Base-by-base conservation (phyloP, 305 asterid genomes). In the Andrographis paniculata region DNA sequence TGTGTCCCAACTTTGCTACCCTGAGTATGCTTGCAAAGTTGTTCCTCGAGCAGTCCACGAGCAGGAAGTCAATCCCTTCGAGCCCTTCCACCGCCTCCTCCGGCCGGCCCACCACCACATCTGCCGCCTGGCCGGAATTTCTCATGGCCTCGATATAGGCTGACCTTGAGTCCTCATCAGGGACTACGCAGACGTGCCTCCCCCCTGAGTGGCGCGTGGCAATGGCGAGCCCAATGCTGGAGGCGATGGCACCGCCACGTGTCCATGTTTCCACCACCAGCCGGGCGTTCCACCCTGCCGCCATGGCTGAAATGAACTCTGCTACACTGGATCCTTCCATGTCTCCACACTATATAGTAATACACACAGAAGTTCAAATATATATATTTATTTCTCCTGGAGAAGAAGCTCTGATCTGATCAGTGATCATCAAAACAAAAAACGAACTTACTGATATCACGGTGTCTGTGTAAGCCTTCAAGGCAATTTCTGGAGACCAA, bases 241-340 rank as follows among this genome's bases (percentile, higher is more conserved):
- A 67, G 16, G 74, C 66, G 21, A 67, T 61, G 2, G 74, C 59
- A 7, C 96, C 98, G 22, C 96, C 98, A 18, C 16, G 35, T 0
- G 77, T 60, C 98, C 98, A 89, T 48, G 94, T 76, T 55, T 89
- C 98, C 18, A 86, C 95, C 0, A 89, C 76, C 37, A 82, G 36
- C 17, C 73, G 59, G 2, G 98, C 80, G 43, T 78, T 74, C 94
- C 94, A 89, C 11, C 98, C 98, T 1, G 94, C 98, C 1, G 94
- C 98, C 95, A 85, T 85, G 56, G 98, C 95, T 0, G 98, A 80
- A 3, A 86, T 60, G 3, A 86, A 31, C 44, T 89, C 98, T 3
- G 95, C 93, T 6, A 72, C 92, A 5, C 91, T 62, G 0, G 96
- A 78, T 65, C 73, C 92, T 27, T 55, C 35, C 44, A 20, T 41